Base-by-base conservation (phyloP, 2,329 filamentous ascomycete genomes). In the Peltaster fructicola region DNA sequence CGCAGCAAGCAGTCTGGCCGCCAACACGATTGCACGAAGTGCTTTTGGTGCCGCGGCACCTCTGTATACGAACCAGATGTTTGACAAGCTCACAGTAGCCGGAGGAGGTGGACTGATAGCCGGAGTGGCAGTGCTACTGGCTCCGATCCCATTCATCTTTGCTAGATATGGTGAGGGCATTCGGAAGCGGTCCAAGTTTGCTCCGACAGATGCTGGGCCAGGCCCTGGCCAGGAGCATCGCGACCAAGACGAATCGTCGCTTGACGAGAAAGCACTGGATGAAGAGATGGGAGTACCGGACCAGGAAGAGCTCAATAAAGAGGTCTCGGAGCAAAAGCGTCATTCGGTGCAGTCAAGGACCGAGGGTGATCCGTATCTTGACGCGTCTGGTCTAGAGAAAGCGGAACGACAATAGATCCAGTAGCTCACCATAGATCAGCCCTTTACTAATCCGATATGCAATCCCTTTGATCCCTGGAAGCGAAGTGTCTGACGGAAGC, bases 101-200 rank as follows among this genome's bases (percentile, higher is more conserved):
- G 42, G 41, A 10, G 44, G 40, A 17, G 42, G 41, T 9, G 41
- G 36, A 9, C 44, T 65, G 1, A 54, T 63, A 6, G 60, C 50
- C 6, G 60, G 57, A 7, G 46, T 63, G 3, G 45, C 38, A 3
- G 30, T 7, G 49, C 45, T 30, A 29, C 50, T 48, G 7, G 41
- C 39, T 2, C 40, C 41, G 2, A 43, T 48, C 8, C 44, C 45
- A 2, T 46, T 48, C 31, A 26, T 48, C 13, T 47, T 47, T 32
- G 43, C 41, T 30, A 35, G 33, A 12, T 45, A 46, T 25, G 44
- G 44, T 15, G 34, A 39, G 23, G 21, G 26, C 1, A 42, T 44
- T 8, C 30, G 41, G 3, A 30, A 37, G 20, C 24, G 26, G 13
- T 35, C 31, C 4, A 39, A 32, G 26, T 45, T 44, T 23, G 42